Evolutionary conservation across 139 green algal species (phyloP).

Genomic region (Eudorina sp.): DNA sequence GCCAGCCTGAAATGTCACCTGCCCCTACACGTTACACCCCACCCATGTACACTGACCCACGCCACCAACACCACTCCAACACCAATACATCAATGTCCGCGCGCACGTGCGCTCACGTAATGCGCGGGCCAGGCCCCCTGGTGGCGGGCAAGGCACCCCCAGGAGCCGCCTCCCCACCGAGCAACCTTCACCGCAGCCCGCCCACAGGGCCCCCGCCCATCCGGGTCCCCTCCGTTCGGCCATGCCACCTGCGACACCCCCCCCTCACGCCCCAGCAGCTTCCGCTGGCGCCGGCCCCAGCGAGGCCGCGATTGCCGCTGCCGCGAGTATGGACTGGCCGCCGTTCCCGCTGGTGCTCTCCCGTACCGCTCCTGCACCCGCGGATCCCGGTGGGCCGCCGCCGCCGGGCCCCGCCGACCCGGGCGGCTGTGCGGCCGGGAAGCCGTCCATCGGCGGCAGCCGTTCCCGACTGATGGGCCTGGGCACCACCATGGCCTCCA

Average conservation of each 20-base stretch:
- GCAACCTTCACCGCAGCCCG: too few species aligned
- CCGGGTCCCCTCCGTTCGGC: not conserved
- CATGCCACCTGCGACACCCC: not conserved
- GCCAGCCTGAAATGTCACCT: too few species aligned
- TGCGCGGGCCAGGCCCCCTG: too few species aligned
- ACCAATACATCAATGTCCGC: too few species aligned
- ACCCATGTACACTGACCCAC: too few species aligned
- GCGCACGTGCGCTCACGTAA: too few species aligned
- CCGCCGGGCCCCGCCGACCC: not conserved
- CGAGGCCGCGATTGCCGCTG: slow-evolving; percentile 14
- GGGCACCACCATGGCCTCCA: slow-evolving; percentile 62
- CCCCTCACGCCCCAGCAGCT: not conserved
- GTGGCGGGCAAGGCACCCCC: too few species aligned
- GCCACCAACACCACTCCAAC: too few species aligned
- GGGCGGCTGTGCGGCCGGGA: not conserved
- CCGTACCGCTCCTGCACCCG: not conserved
- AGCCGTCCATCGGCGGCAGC: slow-evolving; percentile 57
- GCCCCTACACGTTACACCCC: too few species aligned
- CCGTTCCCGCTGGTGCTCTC: not conserved
- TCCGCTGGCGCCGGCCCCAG: slow-evolving; percentile 8
- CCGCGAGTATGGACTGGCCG: not conserved
- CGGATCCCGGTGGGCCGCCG: not conserved
- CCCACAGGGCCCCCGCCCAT: not conserved
- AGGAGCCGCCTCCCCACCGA: too few species aligned
- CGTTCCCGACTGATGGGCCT: slow-evolving; percentile 56